A percentile compares a stretch with the other conserved stretches of the same genome.
These are phyloP conservation scores for Penicillium steckii DNA, from an alignment of 495 filamentous ascomycete species.

Conservation along the genomic window DNA sequence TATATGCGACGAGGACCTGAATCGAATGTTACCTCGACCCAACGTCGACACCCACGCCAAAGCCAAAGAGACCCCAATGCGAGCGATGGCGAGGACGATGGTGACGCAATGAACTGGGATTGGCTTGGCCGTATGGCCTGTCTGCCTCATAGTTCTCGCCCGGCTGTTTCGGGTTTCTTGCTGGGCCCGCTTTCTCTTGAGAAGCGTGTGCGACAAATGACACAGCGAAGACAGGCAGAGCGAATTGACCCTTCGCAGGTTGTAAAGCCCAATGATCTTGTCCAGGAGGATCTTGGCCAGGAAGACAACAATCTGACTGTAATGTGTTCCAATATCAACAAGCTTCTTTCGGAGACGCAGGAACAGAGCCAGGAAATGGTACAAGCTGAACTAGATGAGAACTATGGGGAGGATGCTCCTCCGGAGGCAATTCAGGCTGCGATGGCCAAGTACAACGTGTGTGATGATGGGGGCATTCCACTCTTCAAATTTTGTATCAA, in stretches of 20 bases:
- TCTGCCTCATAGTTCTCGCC: conserved; percentile 68
- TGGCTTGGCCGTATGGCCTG: conserved; percentile 75
- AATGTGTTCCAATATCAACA: conserved; percentile 63
- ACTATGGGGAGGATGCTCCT: conserved; percentile 9
- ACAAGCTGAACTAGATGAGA: conserved; percentile 30
- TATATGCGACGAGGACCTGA: conserved; percentile 71
- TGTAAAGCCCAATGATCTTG: conserved; percentile 71
- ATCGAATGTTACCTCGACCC: conserved; percentile 18
- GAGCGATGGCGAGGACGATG: conserved; percentile 58
- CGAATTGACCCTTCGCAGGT: conserved; percentile 60
- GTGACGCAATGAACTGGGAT: conserved; percentile 84
- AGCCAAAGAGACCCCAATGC: conserved; percentile 44
- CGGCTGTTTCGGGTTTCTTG: conserved; percentile 78
- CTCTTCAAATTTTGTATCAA: conserved; percentile 87
- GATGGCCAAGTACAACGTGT: conserved; percentile 56
- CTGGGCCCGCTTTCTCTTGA: conserved; percentile 88
- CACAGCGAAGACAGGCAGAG: conserved; percentile 63
- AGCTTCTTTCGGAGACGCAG: conserved; percentile 40
- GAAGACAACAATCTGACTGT: conserved; percentile 72
- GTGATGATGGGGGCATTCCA: conserved; percentile 62
- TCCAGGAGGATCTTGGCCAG: conserved; percentile 66
- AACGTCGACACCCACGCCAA: conserved; percentile 25
- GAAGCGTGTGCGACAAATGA: conserved; percentile 68
- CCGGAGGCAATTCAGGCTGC: conserved; percentile 39
- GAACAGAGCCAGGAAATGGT: conserved; percentile 31